Evolutionary conservation across 1,284 basidiomycete species (phyloP).

Genomic region (Boletus hoseneyae): DNA sequence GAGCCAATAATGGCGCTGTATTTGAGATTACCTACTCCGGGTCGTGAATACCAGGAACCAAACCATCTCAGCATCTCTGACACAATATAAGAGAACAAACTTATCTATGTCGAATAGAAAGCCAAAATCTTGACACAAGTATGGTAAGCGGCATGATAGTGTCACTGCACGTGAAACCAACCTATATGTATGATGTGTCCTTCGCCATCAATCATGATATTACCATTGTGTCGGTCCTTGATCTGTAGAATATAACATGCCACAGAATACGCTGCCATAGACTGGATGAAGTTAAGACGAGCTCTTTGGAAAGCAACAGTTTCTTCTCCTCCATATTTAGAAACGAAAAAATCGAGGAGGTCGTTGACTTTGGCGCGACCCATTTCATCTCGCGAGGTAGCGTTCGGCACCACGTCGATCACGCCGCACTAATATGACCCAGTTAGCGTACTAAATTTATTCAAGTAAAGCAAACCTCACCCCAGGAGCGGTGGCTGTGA

Average conservation of each 20-base stretch:
- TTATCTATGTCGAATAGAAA: constrained; percentile 98
- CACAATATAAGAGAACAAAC: constrained; percentile 36
- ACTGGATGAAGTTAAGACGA: constrained; percentile 95
- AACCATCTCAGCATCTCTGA: constrained; percentile 24
- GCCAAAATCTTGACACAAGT: constrained; percentile 76
- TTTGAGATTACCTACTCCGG: constrained; percentile 52
- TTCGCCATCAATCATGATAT: constrained; percentile 98
- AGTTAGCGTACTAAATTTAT: constrained; percentile 2
- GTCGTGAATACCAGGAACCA: constrained; percentile 40
- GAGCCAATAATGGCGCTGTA: constrained; percentile 2
- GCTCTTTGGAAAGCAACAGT: constrained; percentile 91
- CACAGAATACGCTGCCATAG: constrained; percentile 99
- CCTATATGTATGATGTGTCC: constrained; percentile 96
- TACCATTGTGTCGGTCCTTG: constrained; percentile 97
- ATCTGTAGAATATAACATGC: constrained; percentile 98
- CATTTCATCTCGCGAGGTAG: constrained; percentile 99
- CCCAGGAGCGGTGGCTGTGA: constrained; percentile 95
- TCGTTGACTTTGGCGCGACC: constrained; percentile 98
- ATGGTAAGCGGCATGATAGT: constrained; percentile 6
- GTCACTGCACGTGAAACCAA: constrained; percentile 34
- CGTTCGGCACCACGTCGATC: constrained; percentile 97
- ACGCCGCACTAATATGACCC: constrained; percentile 76
- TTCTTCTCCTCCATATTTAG: constrained; percentile 90
- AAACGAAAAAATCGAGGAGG: constrained; percentile 90
- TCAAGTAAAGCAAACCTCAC: constrained; percentile 46